Base-by-base conservation (phyloP, 768 basidiomycete genomes). In the Mycena polygramma region DNA sequence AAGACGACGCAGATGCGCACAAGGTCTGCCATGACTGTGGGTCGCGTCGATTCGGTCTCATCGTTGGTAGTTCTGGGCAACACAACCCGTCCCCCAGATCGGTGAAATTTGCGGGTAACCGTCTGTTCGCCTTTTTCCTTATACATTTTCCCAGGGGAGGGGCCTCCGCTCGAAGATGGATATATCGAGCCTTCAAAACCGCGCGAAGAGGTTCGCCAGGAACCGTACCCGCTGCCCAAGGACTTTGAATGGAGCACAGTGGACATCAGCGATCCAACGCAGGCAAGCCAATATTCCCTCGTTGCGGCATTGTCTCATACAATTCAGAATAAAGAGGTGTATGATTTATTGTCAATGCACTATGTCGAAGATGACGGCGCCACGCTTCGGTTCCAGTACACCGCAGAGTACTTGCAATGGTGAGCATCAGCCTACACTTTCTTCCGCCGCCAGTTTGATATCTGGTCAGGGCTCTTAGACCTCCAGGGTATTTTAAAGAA, bases 301-400 rank as follows among this genome's bases (percentile, higher is more conserved):
- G 24, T 35, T 57, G 11, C 24, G 45, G 37, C 41, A 11, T 58
- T 19, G 35, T 26, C 62, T 75, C 58, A 68, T 67, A 66, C 17
- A 15, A 22, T 36, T n/a, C 66, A 98, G 95, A 89, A 90, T 73
- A 93, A 94, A 77, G 98, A 99, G 78, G 91, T 98, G 15, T 94
- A 98, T 76, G 91, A 96, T 73, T 86, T 99, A 3, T 84, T 99
- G 48, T 98, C 95, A 5, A 85, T 92, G 15, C 94, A 99, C 81
- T 99, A 99, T 75, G 96, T 99, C 52, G 98, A 99, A 79, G 98
- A 99, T 77, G 92, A 94, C 73, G 93, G 95, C 58, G 97, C 97
- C 7, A 87, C 93, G n/a, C 98, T 99, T 86, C 90, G 98, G 45
- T 98, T 99, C 86, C 91, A 94, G 78, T 99, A 99, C 76, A 94